Evolutionary conservation across 495 filamentous ascomycete species (phyloP), one percentile per base, ranked within the genome.

Genomic region (Friedmanniomyces simplex): DNA sequence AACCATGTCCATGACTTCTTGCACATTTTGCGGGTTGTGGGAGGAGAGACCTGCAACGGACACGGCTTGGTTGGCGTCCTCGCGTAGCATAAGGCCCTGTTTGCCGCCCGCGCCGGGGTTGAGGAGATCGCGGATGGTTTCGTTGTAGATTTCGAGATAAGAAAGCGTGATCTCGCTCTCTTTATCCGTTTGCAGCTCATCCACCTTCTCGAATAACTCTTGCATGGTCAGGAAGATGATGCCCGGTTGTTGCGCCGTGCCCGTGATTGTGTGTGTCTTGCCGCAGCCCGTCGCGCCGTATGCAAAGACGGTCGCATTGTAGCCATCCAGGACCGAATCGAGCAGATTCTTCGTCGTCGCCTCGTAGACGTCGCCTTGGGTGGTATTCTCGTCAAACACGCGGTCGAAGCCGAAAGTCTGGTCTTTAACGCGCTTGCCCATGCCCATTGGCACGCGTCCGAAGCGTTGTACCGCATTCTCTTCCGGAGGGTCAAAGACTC

Each of bases 171-270:
- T 71, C 65, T 96, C 90, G 18, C 89, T 91, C 16, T 83, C 76
- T 67, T 97, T 97, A 57, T 96, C 90, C 50, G 82, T 79, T 39
- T 82, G 83, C 39, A 86, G 73, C 39, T 96, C 94, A n/a, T 78
- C 73, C 58, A 99, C 96, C 65, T 88, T 85, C 71, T 97, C 91
- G 65, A 96, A 99, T 1, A 99, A 76, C 69, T 99, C 93, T 68
- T 96, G 91, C 89, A 96, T 97, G 0, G 93, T 97, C 52, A 99
- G 72, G 71, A 97, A 99, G 67, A 99, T 99, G 56, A 99, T 96
- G 43, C 93, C 93, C 3, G 93, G 93, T 68, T 93, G 85, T 68
- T 96, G 89, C 0, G 87, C 75, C 0, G 91, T 97, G 52, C 93
- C 91, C 21, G 69, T 73, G 69, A 98, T 98, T 14, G 93, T 98